Conservation (phyloP, 345 rosid genomes). For the Sonneratia caseolaris region DNA sequence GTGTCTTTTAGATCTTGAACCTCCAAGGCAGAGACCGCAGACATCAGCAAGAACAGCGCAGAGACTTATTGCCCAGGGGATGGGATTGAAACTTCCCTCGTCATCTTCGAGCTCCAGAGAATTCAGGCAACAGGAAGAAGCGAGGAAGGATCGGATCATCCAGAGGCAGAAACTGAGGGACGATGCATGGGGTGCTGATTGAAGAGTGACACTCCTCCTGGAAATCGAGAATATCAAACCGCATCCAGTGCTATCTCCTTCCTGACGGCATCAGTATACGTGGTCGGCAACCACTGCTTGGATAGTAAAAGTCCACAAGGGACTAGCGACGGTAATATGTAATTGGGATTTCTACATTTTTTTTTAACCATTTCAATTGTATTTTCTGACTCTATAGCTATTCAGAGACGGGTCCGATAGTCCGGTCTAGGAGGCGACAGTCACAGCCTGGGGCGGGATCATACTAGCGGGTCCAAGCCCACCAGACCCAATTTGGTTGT, state of each 20-base stretch:
- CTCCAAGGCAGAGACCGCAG: slow-evolving; percentile 74
- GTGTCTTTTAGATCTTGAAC: slow-evolving; percentile 58
- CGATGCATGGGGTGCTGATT: slow-evolving; percentile 85
- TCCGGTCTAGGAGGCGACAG: too few species aligned
- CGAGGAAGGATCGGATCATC: slow-evolving; percentile 63
- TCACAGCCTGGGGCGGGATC: too few species aligned
- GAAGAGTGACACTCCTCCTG: slow-evolving; percentile 1
- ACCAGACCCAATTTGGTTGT: too few species aligned
- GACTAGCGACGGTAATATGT: too few species aligned
- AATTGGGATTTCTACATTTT: too few species aligned
- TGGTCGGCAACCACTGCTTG: too few species aligned
- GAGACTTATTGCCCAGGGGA: slow-evolving; percentile 81
- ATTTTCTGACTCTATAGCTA: too few species aligned
- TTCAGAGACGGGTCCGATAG: too few species aligned
- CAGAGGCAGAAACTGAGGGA: slow-evolving; percentile 66
- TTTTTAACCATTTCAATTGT: too few species aligned
- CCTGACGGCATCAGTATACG: not conserved
- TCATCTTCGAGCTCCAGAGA: slow-evolving; percentile 48
- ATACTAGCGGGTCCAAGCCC: too few species aligned
- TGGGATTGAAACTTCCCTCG: slow-evolving; percentile 70
- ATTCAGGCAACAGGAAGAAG: slow-evolving; percentile 71
- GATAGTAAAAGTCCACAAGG: too few species aligned
- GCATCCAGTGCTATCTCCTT: not conserved
- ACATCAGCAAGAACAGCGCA: slow-evolving; percentile 93
- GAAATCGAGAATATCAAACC: not conserved